phyloP scores from a whole-genome alignment of 352 stramenopile genomes.

The Phytophthora tubulina region DNA sequence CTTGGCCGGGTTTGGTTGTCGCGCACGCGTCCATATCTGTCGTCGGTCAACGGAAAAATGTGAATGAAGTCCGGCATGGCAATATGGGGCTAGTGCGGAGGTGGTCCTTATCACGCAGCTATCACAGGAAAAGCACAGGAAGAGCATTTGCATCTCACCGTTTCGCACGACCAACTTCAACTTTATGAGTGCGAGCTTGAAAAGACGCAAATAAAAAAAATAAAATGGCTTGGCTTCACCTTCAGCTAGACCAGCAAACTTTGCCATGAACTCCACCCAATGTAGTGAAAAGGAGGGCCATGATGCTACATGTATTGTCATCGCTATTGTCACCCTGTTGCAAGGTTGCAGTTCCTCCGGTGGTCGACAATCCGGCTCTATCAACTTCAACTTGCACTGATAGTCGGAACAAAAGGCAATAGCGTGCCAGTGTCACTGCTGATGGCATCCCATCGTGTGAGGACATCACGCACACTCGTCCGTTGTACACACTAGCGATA shows the following conservation, averaged over 20 bases:
- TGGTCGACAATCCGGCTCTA: conserved; percentile 21
- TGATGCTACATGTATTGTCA: neutral
- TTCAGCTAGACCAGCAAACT: neutral
- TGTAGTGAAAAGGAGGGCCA: neutral
- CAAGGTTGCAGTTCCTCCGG: conserved; percentile 3
- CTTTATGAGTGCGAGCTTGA: conserved; percentile 33
- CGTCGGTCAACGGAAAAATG: conserved; percentile 17
- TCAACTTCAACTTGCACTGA: conserved; percentile 25
- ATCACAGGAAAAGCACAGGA: neutral
- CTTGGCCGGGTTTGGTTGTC: neutral
- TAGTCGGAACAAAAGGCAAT: conserved; percentile 8
- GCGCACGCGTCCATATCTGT: conserved; percentile 5
- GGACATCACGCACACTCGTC: conserved; percentile 2
- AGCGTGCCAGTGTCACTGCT: neutral
- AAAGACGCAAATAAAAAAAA: conserved; percentile 21
- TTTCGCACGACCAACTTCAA: conserved; percentile 31
- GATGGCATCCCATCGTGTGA: neutral
- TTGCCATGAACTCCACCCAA: neutral
- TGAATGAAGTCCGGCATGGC: conserved; percentile 6
- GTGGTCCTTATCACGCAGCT: neutral
- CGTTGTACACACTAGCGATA: conserved; percentile 9
- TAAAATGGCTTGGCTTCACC: conserved; percentile 8
- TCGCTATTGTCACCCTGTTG: neutral
- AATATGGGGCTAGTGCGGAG: neutral
- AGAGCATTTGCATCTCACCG: conserved; percentile 23